These are phyloP conservation scores for Styphnolobium japonicum DNA, from an alignment of 306 rosid genomes.

Conservation along the genomic window DNA sequence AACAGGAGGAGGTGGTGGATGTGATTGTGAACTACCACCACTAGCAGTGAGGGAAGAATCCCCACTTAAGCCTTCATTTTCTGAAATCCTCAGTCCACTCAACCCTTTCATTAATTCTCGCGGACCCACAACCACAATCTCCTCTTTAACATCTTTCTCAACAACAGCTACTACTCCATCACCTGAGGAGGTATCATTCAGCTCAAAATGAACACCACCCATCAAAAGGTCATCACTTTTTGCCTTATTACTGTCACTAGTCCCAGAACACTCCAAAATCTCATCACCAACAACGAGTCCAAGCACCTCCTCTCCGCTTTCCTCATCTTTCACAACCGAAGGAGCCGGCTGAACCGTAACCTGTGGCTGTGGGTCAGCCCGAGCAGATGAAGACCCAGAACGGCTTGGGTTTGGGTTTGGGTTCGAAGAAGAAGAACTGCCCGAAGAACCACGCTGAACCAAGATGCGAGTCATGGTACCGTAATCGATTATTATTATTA, in stretches of 20 bases:
- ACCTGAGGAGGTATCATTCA: constrained; percentile 36
- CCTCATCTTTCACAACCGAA: constrained; percentile 58
- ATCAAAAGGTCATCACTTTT: constrained; percentile 48
- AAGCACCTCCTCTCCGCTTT: constrained; percentile 46
- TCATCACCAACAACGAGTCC: constrained; percentile 49
- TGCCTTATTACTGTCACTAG: constrained; percentile 40
- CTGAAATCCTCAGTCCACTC: constrained; percentile 39
- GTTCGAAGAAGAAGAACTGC: constrained; percentile 68
- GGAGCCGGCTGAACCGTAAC: constrained; percentile 33
- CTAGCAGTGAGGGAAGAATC: constrained; percentile 24
- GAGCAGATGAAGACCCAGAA: constrained; percentile 47
- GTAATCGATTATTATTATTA: no score
- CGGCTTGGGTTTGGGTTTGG: constrained; percentile 36
- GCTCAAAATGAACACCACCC: constrained; percentile 43
- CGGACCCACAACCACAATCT: constrained; percentile 14
- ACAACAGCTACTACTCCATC: constrained; percentile 37
- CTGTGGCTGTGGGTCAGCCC: constrained; percentile 54
- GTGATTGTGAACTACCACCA: constrained; percentile 50
- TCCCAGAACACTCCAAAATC: constrained; percentile 42
- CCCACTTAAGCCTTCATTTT: constrained; percentile 37
- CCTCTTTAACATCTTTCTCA: constrained; percentile 48
- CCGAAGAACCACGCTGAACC: constrained; percentile 75
- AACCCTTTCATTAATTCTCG: constrained; percentile 40
- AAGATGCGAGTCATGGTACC: constrained; percentile 70
- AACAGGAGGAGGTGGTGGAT: constrained; percentile 93